Evolutionary conservation across 2,329 filamentous ascomycete species (phyloP).

Genomic region (Ilyonectria robusta): DNA sequence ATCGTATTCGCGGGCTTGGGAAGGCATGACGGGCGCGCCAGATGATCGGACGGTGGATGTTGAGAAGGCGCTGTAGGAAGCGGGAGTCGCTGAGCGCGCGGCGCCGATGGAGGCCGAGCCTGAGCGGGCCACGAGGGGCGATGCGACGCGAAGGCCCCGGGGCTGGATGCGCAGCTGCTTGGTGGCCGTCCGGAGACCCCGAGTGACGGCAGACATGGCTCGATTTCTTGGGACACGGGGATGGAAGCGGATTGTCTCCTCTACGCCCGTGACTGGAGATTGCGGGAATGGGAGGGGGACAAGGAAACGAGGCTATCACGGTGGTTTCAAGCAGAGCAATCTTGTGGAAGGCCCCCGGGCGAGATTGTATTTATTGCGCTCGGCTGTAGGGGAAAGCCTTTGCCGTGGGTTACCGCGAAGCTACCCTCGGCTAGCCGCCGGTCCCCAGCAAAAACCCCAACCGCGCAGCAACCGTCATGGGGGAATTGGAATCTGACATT

Average conservation of each 20-base stretch:
- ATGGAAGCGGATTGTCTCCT: slow-evolving; percentile 5
- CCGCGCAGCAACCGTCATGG: slow-evolving; percentile 2
- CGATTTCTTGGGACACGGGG: slow-evolving; percentile 5
- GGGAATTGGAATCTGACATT: slow-evolving; percentile 17
- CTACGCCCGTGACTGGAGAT: neutral
- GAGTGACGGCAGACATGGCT: slow-evolving; percentile 69
- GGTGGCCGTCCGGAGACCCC: slow-evolving; percentile 68
- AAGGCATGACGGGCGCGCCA: slow-evolving; percentile 65
- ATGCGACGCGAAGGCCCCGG: slow-evolving; percentile 53
- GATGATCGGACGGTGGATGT: slow-evolving; percentile 64
- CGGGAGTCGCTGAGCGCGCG: slow-evolving; percentile 53
- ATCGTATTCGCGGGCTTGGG: slow-evolving; percentile 78
- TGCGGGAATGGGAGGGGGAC: neutral
- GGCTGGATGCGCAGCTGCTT: slow-evolving; percentile 66
- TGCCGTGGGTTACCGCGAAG: slow-evolving; percentile 46
- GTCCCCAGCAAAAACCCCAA: slow-evolving; percentile 28
- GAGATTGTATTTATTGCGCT: slow-evolving; percentile 45
- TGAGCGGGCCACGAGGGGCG: slow-evolving; percentile 54
- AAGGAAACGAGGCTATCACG: neutral
- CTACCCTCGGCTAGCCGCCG: slow-evolving; percentile 48
- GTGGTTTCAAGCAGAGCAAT: neutral
- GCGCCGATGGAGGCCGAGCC: slow-evolving; percentile 50
- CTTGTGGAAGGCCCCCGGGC: neutral
- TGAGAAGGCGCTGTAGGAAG: slow-evolving; percentile 61
- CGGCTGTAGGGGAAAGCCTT: slow-evolving; percentile 41